Evolutionary conservation across 345 rosid genomes (phyloP), one percentile per base, ranked within the genome.

Genomic region (Pugionium cornutum): DNA sequence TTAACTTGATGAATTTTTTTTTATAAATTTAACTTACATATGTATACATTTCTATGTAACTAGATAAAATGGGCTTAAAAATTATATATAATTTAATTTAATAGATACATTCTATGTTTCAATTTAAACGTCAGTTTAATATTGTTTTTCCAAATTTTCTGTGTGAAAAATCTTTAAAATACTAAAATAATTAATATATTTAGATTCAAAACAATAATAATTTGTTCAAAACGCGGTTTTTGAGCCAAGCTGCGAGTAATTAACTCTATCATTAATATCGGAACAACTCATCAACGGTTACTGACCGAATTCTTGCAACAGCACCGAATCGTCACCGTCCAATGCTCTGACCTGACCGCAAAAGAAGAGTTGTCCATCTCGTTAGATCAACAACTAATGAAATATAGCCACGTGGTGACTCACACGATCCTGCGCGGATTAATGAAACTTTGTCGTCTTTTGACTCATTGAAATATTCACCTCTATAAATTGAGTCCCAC

Each of bases 401-500:
- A 0, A 27, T 5, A 11, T 0, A 0, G 2, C 52, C 73, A 67
- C 77, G 73, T 73, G 4, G 4, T 10, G 3, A 5, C 51, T n/a
- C 58, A 4, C 58, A 47, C 51, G 18, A 37, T 45, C 27, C 32
- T 5, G 2, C 46, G 52, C 8, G 0, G 50, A 73, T 73, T 40
- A 59, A 9, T 32, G 1, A 53, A 52, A 11, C 28, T 37, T 63
- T 55, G 64, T 71, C 75, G 30, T 25, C 30, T 46, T 4, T 3
- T 9, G 62, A 25, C 47, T 6, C 68, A 55, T 70, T 47, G 69
- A 64, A 71, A 41, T 41, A 44, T 35, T 66, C 76, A 60, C 27
- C 76, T 51, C 27, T 66, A 66, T 60, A 74, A 67, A 74, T 61
- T 4, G 58, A 60, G 68, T 60, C 77, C 77, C 73, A 65, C 67